phyloP scores from a whole-genome alignment of 352 stramenopile genomes.

The Phytophthora brassicae region DNA sequence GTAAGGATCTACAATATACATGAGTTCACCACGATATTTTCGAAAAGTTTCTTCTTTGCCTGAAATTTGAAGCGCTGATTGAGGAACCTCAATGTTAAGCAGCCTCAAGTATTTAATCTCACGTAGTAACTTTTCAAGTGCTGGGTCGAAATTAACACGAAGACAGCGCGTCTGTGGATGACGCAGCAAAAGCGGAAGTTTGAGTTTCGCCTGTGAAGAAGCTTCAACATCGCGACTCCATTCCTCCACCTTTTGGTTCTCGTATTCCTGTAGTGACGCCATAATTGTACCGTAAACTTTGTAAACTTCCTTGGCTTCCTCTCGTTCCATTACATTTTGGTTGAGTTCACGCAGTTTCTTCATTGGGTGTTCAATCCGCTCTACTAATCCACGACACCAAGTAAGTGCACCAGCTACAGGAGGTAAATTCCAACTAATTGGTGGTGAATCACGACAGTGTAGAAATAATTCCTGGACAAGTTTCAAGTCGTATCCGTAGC shows the following conservation, averaged over 20 bases:
- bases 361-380: slow-evolving; percentile 97
- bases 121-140: slow-evolving; percentile 94
- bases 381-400: slow-evolving; percentile 95
- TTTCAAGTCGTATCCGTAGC: slow-evolving; percentile 96
- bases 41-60: slow-evolving; percentile 95
- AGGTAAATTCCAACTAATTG: slow-evolving; percentile 95
- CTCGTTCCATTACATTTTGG: slow-evolving; percentile 95
- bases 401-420: slow-evolving; percentile 94
- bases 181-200: slow-evolving; percentile 92
- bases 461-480: slow-evolving; percentile 97
- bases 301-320: slow-evolving; percentile 98
- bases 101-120: slow-evolving; percentile 98
- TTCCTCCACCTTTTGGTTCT: slow-evolving; percentile 96
- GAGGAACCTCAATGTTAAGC: slow-evolving; percentile 94
- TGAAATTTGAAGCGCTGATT: slow-evolving; percentile 95
- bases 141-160: slow-evolving; percentile 97
- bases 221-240: slow-evolving; percentile 96
- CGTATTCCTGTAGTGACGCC: slow-evolving; percentile 96
- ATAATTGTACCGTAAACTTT: slow-evolving; percentile 97
- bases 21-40: slow-evolving; percentile 95
- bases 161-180: slow-evolving; percentile 90
- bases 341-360: slow-evolving; percentile 96
- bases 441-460: slow-evolving; percentile 90
- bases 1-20: slow-evolving; percentile 98
- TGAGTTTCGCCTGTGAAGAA: slow-evolving; percentile 95